Percentiles rank a stretch among this genome's conserved stretches.
Conservation (phyloP, 148 eudicot species). For the Pouteria glomerata region DNA sequence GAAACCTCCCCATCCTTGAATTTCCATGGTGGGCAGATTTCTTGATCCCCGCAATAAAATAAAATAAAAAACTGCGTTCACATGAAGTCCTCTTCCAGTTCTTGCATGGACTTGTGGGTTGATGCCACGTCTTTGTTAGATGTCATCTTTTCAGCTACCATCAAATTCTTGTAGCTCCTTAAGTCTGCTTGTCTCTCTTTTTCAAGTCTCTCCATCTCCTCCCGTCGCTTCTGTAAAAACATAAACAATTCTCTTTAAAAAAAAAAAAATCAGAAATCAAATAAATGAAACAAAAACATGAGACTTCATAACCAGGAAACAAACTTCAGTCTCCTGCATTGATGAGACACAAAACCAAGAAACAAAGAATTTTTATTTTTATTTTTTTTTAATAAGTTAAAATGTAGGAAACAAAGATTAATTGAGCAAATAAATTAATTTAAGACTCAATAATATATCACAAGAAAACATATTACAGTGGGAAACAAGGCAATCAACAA, state of each 20-base stretch:
- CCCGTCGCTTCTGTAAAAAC: constrained; percentile 69
- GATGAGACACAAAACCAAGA: background rate
- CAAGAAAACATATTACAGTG: background rate
- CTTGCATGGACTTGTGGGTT: constrained; percentile 74
- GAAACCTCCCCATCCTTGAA: background rate
- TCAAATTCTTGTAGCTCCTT: constrained; percentile 94
- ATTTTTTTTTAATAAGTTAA: no score
- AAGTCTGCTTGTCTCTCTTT: constrained; percentile 84
- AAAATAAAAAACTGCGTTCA: constrained; percentile 16
- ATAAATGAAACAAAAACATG: background rate
- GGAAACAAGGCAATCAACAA: background rate
- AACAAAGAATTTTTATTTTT: background rate
- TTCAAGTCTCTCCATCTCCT: constrained; percentile 87
- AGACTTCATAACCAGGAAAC: background rate
- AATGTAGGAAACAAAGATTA: no score
- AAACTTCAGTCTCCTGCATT: background rate
- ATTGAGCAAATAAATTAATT: no score
- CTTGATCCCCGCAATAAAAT: constrained; percentile 9
- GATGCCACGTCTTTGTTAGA: constrained; percentile 96
- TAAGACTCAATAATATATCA: background rate
- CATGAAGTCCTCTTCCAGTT: constrained; percentile 97
- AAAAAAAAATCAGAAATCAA: background rate
- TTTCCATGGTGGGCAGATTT: background rate
- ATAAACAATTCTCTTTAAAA: no score
- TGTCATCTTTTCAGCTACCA: constrained; percentile 97